A percentile compares a stretch with the other conserved stretches of the same genome.
phyloP scores from a whole-genome alignment of 371 early-diverging fungal species.

The Fennellomyces sp. region DNA sequence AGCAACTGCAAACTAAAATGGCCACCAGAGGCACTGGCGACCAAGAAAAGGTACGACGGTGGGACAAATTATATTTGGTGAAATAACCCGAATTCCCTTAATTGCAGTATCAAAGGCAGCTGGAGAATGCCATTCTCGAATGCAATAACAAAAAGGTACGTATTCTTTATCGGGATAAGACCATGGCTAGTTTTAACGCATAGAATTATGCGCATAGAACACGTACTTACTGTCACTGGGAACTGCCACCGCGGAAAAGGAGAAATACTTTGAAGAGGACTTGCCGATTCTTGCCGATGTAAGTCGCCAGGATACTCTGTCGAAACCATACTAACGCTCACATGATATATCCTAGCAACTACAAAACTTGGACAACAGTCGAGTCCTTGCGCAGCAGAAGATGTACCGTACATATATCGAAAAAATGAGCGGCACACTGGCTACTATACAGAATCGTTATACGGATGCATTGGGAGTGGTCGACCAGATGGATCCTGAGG shows the following conservation, averaged over 20 bases:
- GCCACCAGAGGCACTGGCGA: slow-evolving; percentile 35
- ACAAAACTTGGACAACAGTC: slow-evolving; percentile 59
- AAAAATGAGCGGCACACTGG: slow-evolving; percentile 46
- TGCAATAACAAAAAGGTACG: slow-evolving; percentile 80
- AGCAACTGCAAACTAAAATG: slow-evolving; percentile 40
- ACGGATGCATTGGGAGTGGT: slow-evolving; percentile 34
- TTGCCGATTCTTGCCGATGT: slow-evolving; percentile 67
- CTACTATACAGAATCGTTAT: slow-evolving; percentile 40
- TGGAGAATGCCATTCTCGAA: slow-evolving; percentile 71
- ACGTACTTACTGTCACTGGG: slow-evolving; percentile 61
- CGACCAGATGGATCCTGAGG: slow-evolving; percentile 45
- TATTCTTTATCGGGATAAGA: not conserved
- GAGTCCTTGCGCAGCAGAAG: slow-evolving; percentile 49
- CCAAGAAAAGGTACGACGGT: slow-evolving; percentile 36
- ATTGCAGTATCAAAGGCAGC: slow-evolving; percentile 49
- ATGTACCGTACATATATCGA: slow-evolving; percentile 51
- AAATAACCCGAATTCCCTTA: not conserved
- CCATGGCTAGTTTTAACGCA: not conserved
- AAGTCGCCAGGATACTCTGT: no score
- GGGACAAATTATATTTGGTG: not conserved
- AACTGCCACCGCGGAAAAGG: slow-evolving; percentile 63
- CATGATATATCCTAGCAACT: slow-evolving; percentile 58
- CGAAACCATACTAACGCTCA: not conserved
- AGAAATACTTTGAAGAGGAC: slow-evolving; percentile 64
- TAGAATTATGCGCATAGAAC: slow-evolving; percentile 52